Evolutionary conservation across 352 stramenopile genomes (phyloP).

Genomic region (Pythium chondricola): DNA sequence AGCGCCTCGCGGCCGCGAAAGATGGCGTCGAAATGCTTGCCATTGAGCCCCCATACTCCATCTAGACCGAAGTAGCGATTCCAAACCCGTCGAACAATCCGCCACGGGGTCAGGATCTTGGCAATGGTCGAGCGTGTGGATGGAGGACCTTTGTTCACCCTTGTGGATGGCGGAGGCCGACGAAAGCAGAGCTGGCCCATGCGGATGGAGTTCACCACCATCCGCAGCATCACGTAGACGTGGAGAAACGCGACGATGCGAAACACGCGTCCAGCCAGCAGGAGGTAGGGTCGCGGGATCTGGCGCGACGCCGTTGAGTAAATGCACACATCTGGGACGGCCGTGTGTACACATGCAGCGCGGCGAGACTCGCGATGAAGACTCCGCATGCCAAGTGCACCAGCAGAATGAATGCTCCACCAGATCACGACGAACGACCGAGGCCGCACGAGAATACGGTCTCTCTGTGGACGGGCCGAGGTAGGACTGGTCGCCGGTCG

Average conservation of each 20-base stretch:
- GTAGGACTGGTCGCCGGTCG: too few relatives aligned
- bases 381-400: background rate
- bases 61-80: background rate
- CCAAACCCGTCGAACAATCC: background rate
- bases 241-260: constrained; percentile 1
- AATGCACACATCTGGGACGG: constrained; percentile 2
- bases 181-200: constrained; percentile 5
- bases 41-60: constrained; percentile 2
- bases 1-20: constrained; percentile 7
- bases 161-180: background rate
- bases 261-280: background rate
- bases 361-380: background rate
- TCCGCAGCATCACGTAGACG: background rate
- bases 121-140: background rate
- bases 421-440: background rate
- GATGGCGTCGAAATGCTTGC: constrained; percentile 3
- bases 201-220: constrained; percentile 3
- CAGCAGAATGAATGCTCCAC: background rate
- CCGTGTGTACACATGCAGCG: background rate
- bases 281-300: background rate
- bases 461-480: too few relatives aligned
- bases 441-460: background rate
- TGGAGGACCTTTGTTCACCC: background rate
- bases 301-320: constrained; percentile 4
- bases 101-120: background rate